Base-by-base conservation (phyloP, 2,329 filamentous ascomycete genomes). In the Diplocarpon mali region DNA sequence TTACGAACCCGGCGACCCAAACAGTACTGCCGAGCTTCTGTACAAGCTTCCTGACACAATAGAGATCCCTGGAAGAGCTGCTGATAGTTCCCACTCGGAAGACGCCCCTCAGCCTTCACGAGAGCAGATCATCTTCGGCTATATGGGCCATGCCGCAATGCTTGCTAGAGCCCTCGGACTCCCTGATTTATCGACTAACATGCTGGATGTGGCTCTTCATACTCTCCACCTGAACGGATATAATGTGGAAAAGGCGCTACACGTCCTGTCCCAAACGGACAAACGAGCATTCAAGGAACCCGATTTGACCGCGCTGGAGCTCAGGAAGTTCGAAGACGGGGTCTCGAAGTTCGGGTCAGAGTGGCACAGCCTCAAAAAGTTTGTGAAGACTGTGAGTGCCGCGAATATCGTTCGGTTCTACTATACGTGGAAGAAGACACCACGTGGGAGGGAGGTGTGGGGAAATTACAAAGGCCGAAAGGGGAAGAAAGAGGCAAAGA, bases 361-460 rank as follows among this genome's bases (percentile, higher is more conserved):
- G 65, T 78, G 94, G 57, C 76, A 86, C 53, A 75, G 76, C 38
- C 83, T 96, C 48, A 87, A 81, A 53, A 80, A 84, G 54, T 85
- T 95, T 62, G 85, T 95, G 57, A 89, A 87, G 64, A 85, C 82
- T 0, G 78, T 92, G 54, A 78, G 77, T 34, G 80, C 88, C 50
- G 80, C 82, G 40, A 78, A 86, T 47, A 83, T 95, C 50, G 87
- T 94, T 20, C 84, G 92, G 3, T 93, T 85, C 61, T 98, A 96
- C 65, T 98, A 98, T 62, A 85, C 85, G 53, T 98, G 92, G 92
- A 98, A 98, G 68, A 96, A 96, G 65, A 87, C 87, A 0, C 75
- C 83, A 2, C 80, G 82, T 47, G 92, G 92, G 34, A 81, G 77
- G 60, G 80, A 92, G 56, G 80, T 98, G 16, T 95, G 92, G 89